These are phyloP conservation scores for Ceratocystis colombiana DNA, from an alignment of 2,329 filamentous ascomycete species.

Conservation along the genomic window DNA sequence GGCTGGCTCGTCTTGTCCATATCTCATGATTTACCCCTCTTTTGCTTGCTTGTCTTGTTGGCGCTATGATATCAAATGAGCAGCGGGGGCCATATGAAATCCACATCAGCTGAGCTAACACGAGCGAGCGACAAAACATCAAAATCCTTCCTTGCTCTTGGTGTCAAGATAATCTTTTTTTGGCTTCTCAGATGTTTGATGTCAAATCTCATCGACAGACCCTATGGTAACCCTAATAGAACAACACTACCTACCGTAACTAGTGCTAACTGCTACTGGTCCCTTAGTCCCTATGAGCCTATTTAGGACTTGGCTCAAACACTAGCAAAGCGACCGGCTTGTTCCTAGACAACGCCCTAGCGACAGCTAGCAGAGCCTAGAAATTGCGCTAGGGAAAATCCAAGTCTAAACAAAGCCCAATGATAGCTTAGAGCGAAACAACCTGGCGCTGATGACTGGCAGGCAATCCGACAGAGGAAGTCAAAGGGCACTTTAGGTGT, in stretches of 20 bases:
- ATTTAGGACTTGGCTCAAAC: conserved; percentile 1
- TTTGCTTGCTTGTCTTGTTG: neutral
- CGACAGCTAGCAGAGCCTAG: neutral
- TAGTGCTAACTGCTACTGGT: neutral
- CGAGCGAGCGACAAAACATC: neutral
- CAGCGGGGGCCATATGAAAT: no score
- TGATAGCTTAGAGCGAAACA: neutral
- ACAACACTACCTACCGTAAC: neutral
- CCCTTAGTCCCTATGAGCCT: neutral
- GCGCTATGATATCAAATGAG: conserved; percentile 1
- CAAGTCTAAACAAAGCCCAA: neutral
- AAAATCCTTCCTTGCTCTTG: neutral
- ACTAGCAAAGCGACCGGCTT: neutral
- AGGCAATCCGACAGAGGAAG: neutral
- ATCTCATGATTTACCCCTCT: conserved; percentile 9
- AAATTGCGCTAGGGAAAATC: neutral
- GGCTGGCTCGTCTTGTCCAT: neutral
- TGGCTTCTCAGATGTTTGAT: neutral
- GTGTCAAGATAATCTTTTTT: neutral
- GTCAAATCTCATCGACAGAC: neutral
- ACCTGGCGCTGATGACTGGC: neutral
- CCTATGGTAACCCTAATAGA: neutral
- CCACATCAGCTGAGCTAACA: neutral
- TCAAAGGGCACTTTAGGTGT: neutral
- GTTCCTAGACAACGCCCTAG: neutral